Conservation (phyloP, 164 flowering plant genomes). For the Malania oleifera region DNA sequence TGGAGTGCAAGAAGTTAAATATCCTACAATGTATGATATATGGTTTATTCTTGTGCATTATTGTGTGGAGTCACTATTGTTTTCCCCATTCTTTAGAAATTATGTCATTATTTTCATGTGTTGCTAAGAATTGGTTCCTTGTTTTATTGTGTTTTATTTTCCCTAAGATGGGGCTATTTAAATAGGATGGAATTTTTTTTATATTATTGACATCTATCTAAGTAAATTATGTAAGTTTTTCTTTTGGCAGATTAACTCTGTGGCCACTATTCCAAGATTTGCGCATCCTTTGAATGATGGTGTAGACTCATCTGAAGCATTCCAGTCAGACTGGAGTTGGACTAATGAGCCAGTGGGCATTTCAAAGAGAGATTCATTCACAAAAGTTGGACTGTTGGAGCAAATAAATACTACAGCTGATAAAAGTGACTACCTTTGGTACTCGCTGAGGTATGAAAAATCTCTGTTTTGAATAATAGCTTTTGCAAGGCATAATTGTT, state of each 20-base stretch:
- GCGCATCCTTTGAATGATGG: constrained; percentile 26
- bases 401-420: constrained; percentile 96
- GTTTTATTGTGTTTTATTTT: too few species aligned
- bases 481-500: not conserved
- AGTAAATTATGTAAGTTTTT: not conserved
- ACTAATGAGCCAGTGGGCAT: constrained; percentile 82
- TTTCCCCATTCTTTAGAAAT: too few species aligned
- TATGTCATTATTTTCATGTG: too few species aligned
- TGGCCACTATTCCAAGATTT: constrained; percentile 36
- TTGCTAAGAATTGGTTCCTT: not conserved
- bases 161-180: not conserved
- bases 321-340: constrained; percentile 74
- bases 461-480: not conserved
- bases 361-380: constrained; percentile 55
- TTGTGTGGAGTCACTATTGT: too few species aligned
- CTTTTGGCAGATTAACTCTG: constrained; percentile 66
- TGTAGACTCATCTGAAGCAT: constrained; percentile 32
- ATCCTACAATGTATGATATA: too few species aligned
- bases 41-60: too few species aligned
- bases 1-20: too few species aligned
- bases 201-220: not conserved
- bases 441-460: constrained; percentile 71
- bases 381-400: constrained; percentile 60
- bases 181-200: not conserved
- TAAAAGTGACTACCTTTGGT: constrained; percentile 95